phyloP scores from a whole-genome alignment of 2,329 filamentous ascomycete genomes.

The Tolypocladium sp. region DNA sequence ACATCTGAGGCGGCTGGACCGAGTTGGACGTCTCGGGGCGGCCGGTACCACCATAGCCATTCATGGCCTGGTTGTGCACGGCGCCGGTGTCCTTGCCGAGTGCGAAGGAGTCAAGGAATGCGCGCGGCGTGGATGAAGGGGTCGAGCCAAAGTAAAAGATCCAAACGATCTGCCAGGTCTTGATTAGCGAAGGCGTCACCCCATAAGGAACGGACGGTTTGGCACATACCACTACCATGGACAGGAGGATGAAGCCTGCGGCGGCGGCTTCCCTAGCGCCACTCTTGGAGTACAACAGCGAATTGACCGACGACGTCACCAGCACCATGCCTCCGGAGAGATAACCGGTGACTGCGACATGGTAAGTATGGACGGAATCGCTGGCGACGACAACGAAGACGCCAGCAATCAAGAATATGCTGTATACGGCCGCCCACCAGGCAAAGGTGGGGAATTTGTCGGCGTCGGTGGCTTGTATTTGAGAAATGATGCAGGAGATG shows the following conservation, averaged over 20 bases:
- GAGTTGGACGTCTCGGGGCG: constrained; percentile 80
- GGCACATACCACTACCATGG: constrained; percentile 75
- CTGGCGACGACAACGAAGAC: constrained; percentile 77
- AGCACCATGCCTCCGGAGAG: constrained; percentile 75
- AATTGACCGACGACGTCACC: constrained; percentile 78
- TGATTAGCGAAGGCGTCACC: constrained; percentile 6
- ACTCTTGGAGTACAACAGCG: constrained; percentile 67
- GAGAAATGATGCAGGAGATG: constrained; percentile 71
- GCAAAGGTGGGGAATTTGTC: constrained; percentile 69
- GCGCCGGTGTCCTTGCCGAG: constrained; percentile 75
- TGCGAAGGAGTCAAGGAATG: constrained; percentile 92
- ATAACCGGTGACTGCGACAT: constrained; percentile 85
- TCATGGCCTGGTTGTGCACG: constrained; percentile 62
- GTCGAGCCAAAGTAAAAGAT: constrained; percentile 98
- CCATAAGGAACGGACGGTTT: background rate
- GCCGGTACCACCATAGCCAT: constrained; percentile 59
- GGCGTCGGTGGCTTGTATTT: constrained; percentile 34
- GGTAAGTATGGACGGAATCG: constrained; percentile 78
- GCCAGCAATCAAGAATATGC: constrained; percentile 72
- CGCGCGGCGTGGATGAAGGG: constrained; percentile 74
- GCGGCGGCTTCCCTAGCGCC: constrained; percentile 75
- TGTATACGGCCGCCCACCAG: constrained; percentile 88
- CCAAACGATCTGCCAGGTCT: constrained; percentile 69
- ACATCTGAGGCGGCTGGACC: constrained; percentile 82
- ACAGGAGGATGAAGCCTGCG: constrained; percentile 87